Evolutionary conservation across 1,284 basidiomycete species (phyloP).

Genomic region (Moesziomyces sp.): DNA sequence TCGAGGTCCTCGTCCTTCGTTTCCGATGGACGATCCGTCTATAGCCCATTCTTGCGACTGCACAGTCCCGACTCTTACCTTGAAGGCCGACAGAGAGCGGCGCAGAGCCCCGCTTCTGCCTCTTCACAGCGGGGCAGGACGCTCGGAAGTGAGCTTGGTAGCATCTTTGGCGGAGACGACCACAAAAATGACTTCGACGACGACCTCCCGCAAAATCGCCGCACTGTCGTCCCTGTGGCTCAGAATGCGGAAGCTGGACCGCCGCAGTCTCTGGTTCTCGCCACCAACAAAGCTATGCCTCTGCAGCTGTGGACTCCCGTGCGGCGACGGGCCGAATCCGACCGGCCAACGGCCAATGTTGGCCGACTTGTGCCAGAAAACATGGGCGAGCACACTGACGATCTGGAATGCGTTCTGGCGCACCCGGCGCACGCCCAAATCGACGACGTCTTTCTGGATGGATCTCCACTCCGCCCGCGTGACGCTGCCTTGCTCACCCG

Average conservation of each 20-base stretch:
- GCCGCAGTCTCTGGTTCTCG: slow-evolving; percentile 18
- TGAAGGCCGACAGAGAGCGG: slow-evolving; percentile 1
- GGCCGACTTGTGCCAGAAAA: slow-evolving; percentile 36
- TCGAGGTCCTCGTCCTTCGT: slow-evolving; percentile 30
- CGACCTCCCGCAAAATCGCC: slow-evolving; percentile 33
- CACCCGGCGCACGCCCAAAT: slow-evolving; percentile 17
- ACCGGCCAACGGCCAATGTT: slow-evolving; percentile 35
- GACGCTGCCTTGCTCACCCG: slow-evolving; percentile 32
- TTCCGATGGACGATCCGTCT: slow-evolving; percentile 3
- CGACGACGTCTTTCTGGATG: slow-evolving; percentile 18
- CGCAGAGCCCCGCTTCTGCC: slow-evolving; percentile 14
- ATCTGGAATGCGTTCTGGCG: slow-evolving; percentile 40
- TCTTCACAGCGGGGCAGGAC: slow-evolving; percentile 34
- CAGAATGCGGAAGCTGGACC: not conserved
- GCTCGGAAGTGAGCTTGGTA: slow-evolving; percentile 60
- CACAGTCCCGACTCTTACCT: slow-evolving; percentile 19
- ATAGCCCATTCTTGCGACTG: not conserved
- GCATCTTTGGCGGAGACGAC: slow-evolving; percentile 54
- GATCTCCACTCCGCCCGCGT: slow-evolving; percentile 19
- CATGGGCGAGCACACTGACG: slow-evolving; percentile 41
- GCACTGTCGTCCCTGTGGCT: not conserved
- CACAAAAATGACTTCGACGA: slow-evolving; percentile 42
- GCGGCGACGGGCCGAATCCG: slow-evolving; percentile 5
- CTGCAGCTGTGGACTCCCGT: slow-evolving; percentile 7
- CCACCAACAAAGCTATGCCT: not conserved